Conservation (phyloP, 202 grass and related monocot genomes). For the Saccharum hybrid region DNA sequence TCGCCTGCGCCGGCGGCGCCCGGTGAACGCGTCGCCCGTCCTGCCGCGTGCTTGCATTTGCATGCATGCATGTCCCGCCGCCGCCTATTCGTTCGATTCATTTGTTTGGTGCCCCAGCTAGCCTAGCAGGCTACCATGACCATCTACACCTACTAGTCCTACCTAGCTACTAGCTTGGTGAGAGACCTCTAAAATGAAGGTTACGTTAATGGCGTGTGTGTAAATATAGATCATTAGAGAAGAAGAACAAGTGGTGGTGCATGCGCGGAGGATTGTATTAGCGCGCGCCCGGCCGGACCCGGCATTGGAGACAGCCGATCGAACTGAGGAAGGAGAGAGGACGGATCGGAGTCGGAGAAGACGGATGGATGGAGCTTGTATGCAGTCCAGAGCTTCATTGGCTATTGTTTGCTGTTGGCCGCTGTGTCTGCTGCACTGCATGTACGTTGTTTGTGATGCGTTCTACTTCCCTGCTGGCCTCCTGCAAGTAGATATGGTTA, state of each 20-base stretch:
- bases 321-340: not conserved
- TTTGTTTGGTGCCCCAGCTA: slow-evolving; percentile 24
- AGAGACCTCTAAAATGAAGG: not conserved
- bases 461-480: not conserved
- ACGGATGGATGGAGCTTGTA: not conserved
- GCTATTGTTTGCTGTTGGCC: not conserved
- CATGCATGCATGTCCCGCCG: no score
- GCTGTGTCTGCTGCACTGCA: slow-evolving; percentile 9
- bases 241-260: not conserved
- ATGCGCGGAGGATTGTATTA: not conserved
- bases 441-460: slow-evolving; percentile 53
- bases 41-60: not conserved
- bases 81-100: slow-evolving; percentile 8
- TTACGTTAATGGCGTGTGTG: slow-evolving; percentile 16
- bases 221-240: slow-evolving; percentile 17
- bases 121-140: no score
- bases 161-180: not conserved
- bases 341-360: not conserved
- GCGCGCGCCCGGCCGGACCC: not conserved
- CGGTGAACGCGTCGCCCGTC: slow-evolving; percentile 22
- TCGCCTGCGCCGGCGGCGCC: slow-evolving; percentile 39
- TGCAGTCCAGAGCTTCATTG: not conserved
- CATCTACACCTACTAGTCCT: not conserved
- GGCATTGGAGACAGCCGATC: not conserved
- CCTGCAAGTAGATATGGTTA: not conserved